Conservation (phyloP, 1,284 basidiomycete species). For the Lentinula novae-zelandiae region DNA sequence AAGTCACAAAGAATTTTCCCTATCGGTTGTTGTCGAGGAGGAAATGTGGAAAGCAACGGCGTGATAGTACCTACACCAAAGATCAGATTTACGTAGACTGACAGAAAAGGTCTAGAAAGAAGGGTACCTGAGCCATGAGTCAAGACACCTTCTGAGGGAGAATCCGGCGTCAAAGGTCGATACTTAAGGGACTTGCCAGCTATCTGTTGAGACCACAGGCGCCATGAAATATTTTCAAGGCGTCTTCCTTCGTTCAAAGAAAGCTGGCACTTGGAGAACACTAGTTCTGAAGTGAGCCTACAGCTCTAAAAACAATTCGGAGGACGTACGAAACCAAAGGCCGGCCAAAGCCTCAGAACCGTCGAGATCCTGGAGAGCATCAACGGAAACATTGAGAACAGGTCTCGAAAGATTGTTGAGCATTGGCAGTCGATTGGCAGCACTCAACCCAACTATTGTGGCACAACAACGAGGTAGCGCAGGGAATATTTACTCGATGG, state of each 20-base stretch:
- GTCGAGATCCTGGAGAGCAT: slow-evolving; percentile 61
- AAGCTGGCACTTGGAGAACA: slow-evolving; percentile 82
- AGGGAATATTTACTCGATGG: neutral
- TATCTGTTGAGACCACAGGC: slow-evolving; percentile 76
- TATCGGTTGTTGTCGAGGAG: slow-evolving; percentile 27
- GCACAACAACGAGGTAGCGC: neutral
- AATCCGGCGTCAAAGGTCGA: slow-evolving; percentile 22
- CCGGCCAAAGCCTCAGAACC: slow-evolving; percentile 58
- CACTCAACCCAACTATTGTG: neutral
- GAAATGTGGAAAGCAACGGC: neutral
- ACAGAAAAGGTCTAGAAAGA: neutral
- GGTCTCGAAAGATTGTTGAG: slow-evolving; percentile 50
- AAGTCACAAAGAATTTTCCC: slow-evolving; percentile 59
- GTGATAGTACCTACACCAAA: neutral
- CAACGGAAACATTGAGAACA: slow-evolving; percentile 59
- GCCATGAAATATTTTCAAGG: slow-evolving; percentile 84
- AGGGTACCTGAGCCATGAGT: neutral
- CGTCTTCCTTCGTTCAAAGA: slow-evolving; percentile 73
- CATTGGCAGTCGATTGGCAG: slow-evolving; percentile 32
- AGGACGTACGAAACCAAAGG: slow-evolving; percentile 55
- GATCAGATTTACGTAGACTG: neutral
- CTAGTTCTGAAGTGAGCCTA: slow-evolving; percentile 34
- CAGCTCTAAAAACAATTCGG: slow-evolving; percentile 4
- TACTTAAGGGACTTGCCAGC: slow-evolving; percentile 25
- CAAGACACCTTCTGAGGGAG: slow-evolving; percentile 23